phyloP scores from a whole-genome alignment of 306 rosid genomes.

The Glycine tomentella region DNA sequence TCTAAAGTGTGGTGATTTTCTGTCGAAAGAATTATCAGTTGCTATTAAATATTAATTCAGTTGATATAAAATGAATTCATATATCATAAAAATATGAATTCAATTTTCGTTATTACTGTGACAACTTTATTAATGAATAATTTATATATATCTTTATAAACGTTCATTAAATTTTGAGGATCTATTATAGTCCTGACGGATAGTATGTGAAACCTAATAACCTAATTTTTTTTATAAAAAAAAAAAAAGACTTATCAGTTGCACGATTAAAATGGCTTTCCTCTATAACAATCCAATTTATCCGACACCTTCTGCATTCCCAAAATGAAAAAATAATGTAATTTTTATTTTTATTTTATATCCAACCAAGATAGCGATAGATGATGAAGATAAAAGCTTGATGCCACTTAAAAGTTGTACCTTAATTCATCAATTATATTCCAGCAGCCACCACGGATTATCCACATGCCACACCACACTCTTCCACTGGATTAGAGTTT shows the following conservation, averaged over 20 bases:
- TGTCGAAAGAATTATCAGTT: too few species aligned
- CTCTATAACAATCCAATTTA: slow-evolving; percentile 18
- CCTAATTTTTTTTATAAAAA: too few species aligned
- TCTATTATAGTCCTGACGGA: too few species aligned
- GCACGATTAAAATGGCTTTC: slow-evolving; percentile 27
- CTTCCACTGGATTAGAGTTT: slow-evolving; percentile 16
- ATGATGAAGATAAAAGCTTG: slow-evolving; percentile 11
- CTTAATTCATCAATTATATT: slow-evolving; percentile 19
- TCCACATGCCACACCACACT: slow-evolving; percentile 17
- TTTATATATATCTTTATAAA: too few species aligned
- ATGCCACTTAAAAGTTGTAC: slow-evolving; percentile 21
- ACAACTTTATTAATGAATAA: too few species aligned
- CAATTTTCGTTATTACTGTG: too few species aligned
- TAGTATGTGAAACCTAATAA: too few species aligned
- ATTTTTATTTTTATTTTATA: neutral
- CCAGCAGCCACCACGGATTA: slow-evolving; percentile 37
- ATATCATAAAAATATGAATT: too few species aligned
- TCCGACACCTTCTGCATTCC: slow-evolving; percentile 37
- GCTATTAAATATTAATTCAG: too few species aligned
- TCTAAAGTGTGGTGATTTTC: neutral
- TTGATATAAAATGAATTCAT: too few species aligned
- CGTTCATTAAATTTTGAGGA: too few species aligned
- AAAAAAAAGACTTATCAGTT: slow-evolving; percentile 25
- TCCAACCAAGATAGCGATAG: slow-evolving; percentile 26
- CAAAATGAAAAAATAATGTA: slow-evolving; percentile 36